phyloP scores from a whole-genome alignment of 495 filamentous ascomycete genomes.

The Schizothecium vesticola region DNA sequence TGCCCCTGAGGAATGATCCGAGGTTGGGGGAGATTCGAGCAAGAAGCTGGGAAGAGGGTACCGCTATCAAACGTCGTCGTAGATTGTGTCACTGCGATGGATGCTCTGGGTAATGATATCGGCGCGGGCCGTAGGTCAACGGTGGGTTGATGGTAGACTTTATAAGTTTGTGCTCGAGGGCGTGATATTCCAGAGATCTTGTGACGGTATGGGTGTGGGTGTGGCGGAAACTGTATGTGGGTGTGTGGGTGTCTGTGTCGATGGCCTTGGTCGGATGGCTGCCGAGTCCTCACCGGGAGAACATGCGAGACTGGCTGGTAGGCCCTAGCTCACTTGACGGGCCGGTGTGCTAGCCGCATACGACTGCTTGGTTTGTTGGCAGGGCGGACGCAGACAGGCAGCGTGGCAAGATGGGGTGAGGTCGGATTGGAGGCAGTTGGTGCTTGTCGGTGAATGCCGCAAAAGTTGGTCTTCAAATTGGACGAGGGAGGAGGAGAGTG shows the following conservation, averaged over 20 bases:
- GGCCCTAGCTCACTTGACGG: background rate
- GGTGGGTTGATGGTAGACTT: background rate
- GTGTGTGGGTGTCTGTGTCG: background rate
- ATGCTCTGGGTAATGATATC: background rate
- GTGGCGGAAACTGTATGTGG: background rate
- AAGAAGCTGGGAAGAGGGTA: background rate
- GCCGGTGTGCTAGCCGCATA: background rate
- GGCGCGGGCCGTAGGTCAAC: background rate
- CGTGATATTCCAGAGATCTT: background rate
- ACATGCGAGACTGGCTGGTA: background rate
- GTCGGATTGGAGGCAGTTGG: constrained; percentile 8
- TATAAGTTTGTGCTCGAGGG: background rate
- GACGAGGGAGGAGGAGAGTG: background rate
- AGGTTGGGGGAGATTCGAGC: background rate
- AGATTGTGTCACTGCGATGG: background rate
- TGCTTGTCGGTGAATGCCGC: background rate
- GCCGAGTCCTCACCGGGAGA: constrained; percentile 2
- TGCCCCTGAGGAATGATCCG: background rate
- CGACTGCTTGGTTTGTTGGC: background rate
- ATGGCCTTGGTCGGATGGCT: background rate
- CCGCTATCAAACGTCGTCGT: background rate
- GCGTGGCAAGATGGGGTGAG: constrained; percentile 8
- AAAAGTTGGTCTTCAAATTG: constrained; percentile 1
- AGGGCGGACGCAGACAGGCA: background rate
- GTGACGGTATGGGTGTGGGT: background rate